A percentile compares a stretch with the other conserved stretches of the same genome.
These are phyloP conservation scores for Metarhizium anisopliae DNA, from an alignment of 2,329 filamentous ascomycete species.

Conservation along the genomic window DNA sequence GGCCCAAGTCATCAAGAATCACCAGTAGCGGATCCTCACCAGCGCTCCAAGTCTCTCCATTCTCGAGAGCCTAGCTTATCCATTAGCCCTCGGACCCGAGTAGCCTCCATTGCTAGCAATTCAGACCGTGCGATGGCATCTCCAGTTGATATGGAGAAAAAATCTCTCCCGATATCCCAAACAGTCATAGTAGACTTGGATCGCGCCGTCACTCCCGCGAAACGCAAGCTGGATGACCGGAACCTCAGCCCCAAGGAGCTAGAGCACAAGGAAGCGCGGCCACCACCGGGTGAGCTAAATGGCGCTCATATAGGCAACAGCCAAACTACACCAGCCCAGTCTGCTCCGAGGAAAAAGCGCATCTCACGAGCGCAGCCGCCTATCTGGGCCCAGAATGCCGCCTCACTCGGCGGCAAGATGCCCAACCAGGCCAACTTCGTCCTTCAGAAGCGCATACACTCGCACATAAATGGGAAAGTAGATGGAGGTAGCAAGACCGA, in stretches of 20 bases:
- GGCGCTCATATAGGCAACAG: slow-evolving; percentile 21
- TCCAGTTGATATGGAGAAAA: slow-evolving; percentile 18
- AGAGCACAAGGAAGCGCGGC: slow-evolving; percentile 38
- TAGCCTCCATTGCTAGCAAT: slow-evolving; percentile 42
- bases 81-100: slow-evolving; percentile 68
- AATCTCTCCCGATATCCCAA: slow-evolving; percentile 13
- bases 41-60: slow-evolving; percentile 43
- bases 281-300: slow-evolving; percentile 41
- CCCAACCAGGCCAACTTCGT: slow-evolving; percentile 36
- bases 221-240: slow-evolving; percentile 30
- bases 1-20: slow-evolving; percentile 34
- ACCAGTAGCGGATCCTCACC: slow-evolving; percentile 30
- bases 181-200: slow-evolving; percentile 21
- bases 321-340: slow-evolving; percentile 22
- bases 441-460: slow-evolving; percentile 29
- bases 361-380: slow-evolving; percentile 29
- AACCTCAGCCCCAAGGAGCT: slow-evolving; percentile 40
- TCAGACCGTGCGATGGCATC: slow-evolving; percentile 18
- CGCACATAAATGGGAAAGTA: slow-evolving; percentile 29
- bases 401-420: slow-evolving; percentile 23
- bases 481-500: slow-evolving; percentile 20
- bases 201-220: slow-evolving; percentile 27
- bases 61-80: slow-evolving; percentile 65
- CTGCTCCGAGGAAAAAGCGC: slow-evolving; percentile 30
- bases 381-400: slow-evolving; percentile 38